A percentile compares a stretch with the other conserved stretches of the same genome.
Evolutionary conservation across 257 asterid genomes (phyloP).

Genomic region (Solanum arcanum): DNA sequence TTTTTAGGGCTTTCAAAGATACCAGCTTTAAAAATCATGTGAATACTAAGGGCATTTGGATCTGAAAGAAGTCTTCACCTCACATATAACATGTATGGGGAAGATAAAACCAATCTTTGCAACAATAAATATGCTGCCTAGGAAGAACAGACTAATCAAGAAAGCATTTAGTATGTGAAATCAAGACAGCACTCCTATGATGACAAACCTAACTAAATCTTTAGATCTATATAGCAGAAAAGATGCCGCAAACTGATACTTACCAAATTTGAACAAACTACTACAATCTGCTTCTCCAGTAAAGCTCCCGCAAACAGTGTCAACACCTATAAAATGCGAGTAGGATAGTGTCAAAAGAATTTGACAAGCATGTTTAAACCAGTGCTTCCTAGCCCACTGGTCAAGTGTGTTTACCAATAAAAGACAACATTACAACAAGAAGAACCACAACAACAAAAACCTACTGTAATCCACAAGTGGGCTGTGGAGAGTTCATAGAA

Average conservation of each 20-base stretch:
- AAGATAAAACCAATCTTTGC: not conserved
- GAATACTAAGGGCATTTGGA: not conserved
- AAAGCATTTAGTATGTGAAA: not conserved
- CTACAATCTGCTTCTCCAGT: slow-evolving; percentile 81
- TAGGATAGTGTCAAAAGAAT: not conserved
- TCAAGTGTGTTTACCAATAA: not conserved
- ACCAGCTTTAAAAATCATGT: not conserved
- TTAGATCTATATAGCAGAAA: not conserved
- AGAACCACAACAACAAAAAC: not conserved
- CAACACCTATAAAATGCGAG: slow-evolving; percentile 52
- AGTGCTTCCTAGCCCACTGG: not conserved
- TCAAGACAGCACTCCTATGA: not conserved
- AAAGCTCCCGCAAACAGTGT: slow-evolving; percentile 82
- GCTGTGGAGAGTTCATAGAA: not conserved
- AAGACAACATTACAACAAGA: not conserved
- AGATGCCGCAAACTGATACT: slow-evolving; percentile 4
- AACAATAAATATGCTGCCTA: not conserved
- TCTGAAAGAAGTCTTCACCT: not conserved
- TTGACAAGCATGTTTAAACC: not conserved
- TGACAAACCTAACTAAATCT: not conserved
- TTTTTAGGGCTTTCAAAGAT: not conserved
- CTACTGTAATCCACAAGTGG: not conserved
- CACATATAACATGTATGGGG: not conserved
- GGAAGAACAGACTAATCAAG: not conserved
- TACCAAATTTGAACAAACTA: slow-evolving; percentile 88